phyloP scores from a whole-genome alignment of 2,329 filamentous ascomycete species.

The Aureobasidium sp. region DNA sequence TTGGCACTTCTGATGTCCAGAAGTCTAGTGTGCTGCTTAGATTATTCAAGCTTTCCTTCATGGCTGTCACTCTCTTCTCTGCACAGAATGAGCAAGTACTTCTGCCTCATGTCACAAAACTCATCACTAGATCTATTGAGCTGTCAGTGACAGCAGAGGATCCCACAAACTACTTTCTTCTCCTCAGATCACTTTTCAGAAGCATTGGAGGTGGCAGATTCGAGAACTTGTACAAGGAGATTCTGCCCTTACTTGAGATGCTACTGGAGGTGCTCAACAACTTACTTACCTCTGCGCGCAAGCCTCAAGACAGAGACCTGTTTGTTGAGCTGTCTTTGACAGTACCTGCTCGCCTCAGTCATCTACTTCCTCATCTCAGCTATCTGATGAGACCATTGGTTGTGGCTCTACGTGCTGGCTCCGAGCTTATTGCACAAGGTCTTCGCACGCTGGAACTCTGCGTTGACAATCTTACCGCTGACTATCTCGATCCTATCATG shows the following conservation, averaged over 20 bases:
- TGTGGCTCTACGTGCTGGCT: slow-evolving; percentile 85
- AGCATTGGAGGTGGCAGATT: slow-evolving; percentile 97
- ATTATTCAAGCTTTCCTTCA: slow-evolving; percentile 96
- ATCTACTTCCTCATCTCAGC: slow-evolving; percentile 87
- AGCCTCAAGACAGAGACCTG: slow-evolving; percentile 83
- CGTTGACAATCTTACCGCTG: slow-evolving; percentile 94
- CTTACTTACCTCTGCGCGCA: slow-evolving; percentile 79
- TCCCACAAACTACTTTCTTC: slow-evolving; percentile 96
- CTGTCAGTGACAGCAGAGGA: slow-evolving; percentile 92
- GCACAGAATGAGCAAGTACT: slow-evolving; percentile 92
- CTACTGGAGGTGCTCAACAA: slow-evolving; percentile 95
- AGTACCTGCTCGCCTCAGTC: slow-evolving; percentile 87
- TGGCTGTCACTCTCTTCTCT: slow-evolving; percentile 96
- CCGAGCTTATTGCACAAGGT: slow-evolving; percentile 89
- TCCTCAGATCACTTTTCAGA: slow-evolving; percentile 84
- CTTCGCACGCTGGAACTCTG: slow-evolving; percentile 90
- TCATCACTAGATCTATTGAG: slow-evolving; percentile 95
- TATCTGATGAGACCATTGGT: slow-evolving; percentile 96
- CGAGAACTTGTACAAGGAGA: slow-evolving; percentile 96
- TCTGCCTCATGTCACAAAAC: slow-evolving; percentile 90
- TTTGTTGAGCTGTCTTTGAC: slow-evolving; percentile 97
- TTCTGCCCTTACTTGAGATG: slow-evolving; percentile 93
- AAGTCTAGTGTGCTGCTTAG: slow-evolving; percentile 88
- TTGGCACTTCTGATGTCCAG: slow-evolving; percentile 84
- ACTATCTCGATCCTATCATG: slow-evolving; percentile 98